Base-by-base conservation (phyloP, 2,329 filamentous ascomycete genomes). In the Aurifilum marmelostoma region DNA sequence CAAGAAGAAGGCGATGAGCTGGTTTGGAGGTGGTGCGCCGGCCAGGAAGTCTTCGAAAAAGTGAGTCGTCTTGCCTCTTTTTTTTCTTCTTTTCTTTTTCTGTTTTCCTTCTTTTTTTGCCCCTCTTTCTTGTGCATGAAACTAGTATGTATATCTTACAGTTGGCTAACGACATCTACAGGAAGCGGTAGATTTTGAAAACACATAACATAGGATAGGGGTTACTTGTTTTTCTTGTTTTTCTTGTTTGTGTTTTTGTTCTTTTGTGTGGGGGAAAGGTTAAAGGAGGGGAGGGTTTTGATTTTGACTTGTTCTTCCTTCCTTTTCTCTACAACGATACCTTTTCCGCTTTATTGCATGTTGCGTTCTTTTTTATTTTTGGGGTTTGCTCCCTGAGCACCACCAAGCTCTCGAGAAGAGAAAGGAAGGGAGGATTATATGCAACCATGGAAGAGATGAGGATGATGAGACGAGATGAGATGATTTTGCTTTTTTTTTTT, bases 21-120 rank as follows among this genome's bases (percentile, higher is more conserved):
- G 65, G 67, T 54, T 71, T 50, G 58, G 56, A 67, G 73, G 72
- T 3, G 74, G 73, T 9, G 75, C 75, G 60, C 74, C 75, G 24
- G 62, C 72, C 11, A 79, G 77, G 71, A 71, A 69, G 54, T 47
- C 60, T 9, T 63, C 60, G 6, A 81, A 75, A 73, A 79, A 76
- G 78, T 79, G 70, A 72, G 76, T 73, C 39, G 47, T 60, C 32
- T 14, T 37, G 4, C 41, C 39, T 9, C 24, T 29, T 29, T 3
- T 5, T 29, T 21, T 1, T 12, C 24, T 47, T n/a, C 24, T 21
- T 16, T 16, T 2, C 1, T 3, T 9, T 39, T 41, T 27, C n/a
- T n/a, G 18, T 43, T 16, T 43, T 43, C 39, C 14, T 43, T 21
- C 34, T 34, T 43, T 21, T 8, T 34, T 34, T 8, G 34, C 34